Percentiles rank a stretch among this genome's conserved stretches.
phyloP scores from a whole-genome alignment of 768 basidiomycete species.

The Kwoniella dejecticola region DNA sequence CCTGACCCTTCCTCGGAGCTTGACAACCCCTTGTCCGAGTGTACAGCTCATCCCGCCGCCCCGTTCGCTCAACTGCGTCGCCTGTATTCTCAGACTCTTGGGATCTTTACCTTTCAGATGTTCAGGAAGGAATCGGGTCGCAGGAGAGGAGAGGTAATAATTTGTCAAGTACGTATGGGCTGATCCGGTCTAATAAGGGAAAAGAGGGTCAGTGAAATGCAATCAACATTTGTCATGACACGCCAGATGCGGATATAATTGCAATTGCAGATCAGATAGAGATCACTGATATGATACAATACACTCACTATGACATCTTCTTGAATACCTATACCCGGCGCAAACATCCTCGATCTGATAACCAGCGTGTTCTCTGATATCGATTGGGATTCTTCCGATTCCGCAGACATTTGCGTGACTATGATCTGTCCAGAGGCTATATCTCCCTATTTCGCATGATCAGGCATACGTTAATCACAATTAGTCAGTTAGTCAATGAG shows the following conservation, averaged over 20 bases:
- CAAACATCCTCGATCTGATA: constrained; percentile 35
- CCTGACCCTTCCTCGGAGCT: neutral
- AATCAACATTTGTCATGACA: no score
- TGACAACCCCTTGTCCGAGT: constrained; percentile 11
- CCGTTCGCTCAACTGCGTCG: constrained; percentile 19
- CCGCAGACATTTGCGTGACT: neutral
- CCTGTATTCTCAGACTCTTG: constrained; percentile 13
- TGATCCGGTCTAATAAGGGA: constrained; percentile 29
- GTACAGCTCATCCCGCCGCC: constrained; percentile 24
- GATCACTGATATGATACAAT: neutral
- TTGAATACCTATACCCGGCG: constrained; percentile 30
- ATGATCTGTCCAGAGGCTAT: constrained; percentile 3
- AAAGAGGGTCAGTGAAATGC: neutral
- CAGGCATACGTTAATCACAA: neutral
- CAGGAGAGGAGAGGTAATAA: constrained; percentile 32
- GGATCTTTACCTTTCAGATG: neutral
- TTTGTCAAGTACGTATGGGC: constrained; percentile 36
- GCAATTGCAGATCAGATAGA: neutral
- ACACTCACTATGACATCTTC: constrained; percentile 42
- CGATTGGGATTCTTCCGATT: neutral
- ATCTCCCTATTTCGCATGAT: neutral
- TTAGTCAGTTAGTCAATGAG: neutral
- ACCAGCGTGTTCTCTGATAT: no score
- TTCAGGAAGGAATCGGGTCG: constrained; percentile 10
- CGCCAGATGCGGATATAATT: neutral